Conservation (phyloP, 2,329 filamentous ascomycete genomes). For the Tothia fuscella region DNA sequence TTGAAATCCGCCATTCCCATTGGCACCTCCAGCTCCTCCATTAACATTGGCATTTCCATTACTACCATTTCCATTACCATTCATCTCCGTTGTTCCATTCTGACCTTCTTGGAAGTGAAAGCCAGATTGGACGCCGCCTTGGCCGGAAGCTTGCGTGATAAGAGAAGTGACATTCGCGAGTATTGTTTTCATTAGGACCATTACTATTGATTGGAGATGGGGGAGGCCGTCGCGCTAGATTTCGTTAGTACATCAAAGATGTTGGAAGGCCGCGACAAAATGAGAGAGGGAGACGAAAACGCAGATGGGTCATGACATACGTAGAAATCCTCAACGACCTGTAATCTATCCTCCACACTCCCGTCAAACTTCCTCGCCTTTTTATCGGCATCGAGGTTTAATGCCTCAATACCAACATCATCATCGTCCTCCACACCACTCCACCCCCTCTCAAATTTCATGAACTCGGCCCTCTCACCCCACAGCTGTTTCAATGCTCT, state of each 20-base stretch:
- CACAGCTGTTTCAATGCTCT: slow-evolving; percentile 85
- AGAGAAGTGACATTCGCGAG: slow-evolving; percentile 80
- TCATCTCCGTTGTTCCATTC: slow-evolving; percentile 12
- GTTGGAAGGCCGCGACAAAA: too few relatives aligned
- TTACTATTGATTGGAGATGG: slow-evolving; percentile 81
- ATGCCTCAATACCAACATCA: slow-evolving; percentile 28
- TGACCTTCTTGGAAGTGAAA: slow-evolving; percentile 11
- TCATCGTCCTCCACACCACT: slow-evolving; percentile 39
- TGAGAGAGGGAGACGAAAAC: too few relatives aligned
- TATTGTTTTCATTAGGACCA: slow-evolving; percentile 82
- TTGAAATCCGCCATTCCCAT: slow-evolving; percentile 1
- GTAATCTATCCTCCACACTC: slow-evolving; percentile 52
- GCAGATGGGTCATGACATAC: slow-evolving; percentile 54
- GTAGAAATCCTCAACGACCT: slow-evolving; percentile 73
- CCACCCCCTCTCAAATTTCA: slow-evolving; percentile 90
- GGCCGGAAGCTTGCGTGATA: slow-evolving; percentile 45
- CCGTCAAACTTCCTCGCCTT: slow-evolving; percentile 34
- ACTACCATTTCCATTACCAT: slow-evolving; percentile 19
- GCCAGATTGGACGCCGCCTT: slow-evolving; percentile 22
- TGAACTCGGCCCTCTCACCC: slow-evolving; percentile 83
- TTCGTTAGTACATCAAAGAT: slow-evolving; percentile 10
- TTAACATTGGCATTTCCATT: slow-evolving; percentile 20
- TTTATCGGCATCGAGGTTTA: slow-evolving; percentile 20
- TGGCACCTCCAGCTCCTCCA: slow-evolving; percentile 13
- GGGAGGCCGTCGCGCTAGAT: slow-evolving; percentile 60